Conservation (phyloP, 208 protist genomes). For the Tritrichomonas musculus region DNA sequence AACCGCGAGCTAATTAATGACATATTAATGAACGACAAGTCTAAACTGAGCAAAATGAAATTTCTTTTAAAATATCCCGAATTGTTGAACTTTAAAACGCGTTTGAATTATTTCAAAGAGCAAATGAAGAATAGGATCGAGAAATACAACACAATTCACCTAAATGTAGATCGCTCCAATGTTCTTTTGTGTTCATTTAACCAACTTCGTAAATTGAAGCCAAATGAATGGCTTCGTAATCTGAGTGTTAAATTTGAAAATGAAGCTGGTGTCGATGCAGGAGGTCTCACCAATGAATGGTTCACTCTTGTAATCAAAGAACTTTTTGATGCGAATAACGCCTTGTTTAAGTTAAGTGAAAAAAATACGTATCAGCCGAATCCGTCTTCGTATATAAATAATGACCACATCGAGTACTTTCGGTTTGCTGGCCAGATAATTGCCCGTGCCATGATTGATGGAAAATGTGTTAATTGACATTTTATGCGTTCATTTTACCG, state of each 20-base stretch:
- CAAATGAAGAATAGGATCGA: not conserved
- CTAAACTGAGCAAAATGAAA: not conserved
- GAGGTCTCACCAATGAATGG: constrained; percentile 45
- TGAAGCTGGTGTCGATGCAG: constrained; percentile 44
- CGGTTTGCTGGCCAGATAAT: constrained; percentile 69
- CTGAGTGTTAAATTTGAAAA: constrained; percentile 38
- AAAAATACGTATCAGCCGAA: constrained; percentile 82
- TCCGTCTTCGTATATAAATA: constrained; percentile 81
- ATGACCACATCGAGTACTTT: constrained; percentile 89
- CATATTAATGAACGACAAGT: not conserved
- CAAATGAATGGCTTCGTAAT: not conserved
- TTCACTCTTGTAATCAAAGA: constrained; percentile 35
- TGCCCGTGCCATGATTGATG: constrained; percentile 69
- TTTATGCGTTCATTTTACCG: constrained; percentile 94
- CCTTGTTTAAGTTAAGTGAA: constrained; percentile 38
- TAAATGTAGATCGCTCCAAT: not conserved
- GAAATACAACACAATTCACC: not conserved
- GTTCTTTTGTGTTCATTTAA: not conserved
- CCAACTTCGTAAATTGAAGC: not conserved
- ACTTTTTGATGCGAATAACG: constrained; percentile 45
- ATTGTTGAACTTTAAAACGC: not conserved
- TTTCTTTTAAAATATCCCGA: not conserved
- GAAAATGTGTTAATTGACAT: constrained; percentile 81
- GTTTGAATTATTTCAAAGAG: not conserved
- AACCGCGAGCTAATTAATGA: not conserved